Evolutionary conservation across 1,139 yeast species (phyloP).

Genomic region (Blastobotrys aristatus): DNA sequence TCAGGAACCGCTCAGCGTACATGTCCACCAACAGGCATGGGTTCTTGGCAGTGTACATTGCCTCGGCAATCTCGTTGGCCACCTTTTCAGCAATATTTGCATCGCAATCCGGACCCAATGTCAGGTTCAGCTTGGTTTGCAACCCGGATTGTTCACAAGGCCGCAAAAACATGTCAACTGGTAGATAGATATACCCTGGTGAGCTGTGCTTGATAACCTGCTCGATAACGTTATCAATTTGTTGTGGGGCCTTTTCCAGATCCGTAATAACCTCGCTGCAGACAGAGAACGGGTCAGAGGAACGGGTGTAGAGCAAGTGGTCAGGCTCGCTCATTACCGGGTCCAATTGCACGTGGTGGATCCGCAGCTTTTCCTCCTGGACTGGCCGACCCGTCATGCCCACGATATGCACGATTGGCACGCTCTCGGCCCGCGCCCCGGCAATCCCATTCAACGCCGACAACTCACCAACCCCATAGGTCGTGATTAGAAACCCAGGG

Average conservation of each 20-base stretch:
- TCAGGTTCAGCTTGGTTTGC: constrained; percentile 16
- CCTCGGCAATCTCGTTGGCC: constrained; percentile 44
- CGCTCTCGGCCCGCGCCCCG: constrained; percentile 64
- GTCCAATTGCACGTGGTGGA: constrained; percentile 70
- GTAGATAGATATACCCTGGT: constrained; percentile 78
- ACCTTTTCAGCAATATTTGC: constrained; percentile 34
- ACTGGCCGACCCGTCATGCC: constrained; percentile 59
- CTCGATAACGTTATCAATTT: constrained; percentile 60
- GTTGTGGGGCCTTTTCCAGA: constrained; percentile 46
- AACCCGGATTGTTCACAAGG: constrained; percentile 33
- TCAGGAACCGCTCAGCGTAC: constrained; percentile 53
- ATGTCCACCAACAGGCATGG: constrained; percentile 69
- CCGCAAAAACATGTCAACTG: constrained; percentile 58
- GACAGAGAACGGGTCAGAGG: constrained; percentile 57
- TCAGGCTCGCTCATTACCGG: constrained; percentile 41
- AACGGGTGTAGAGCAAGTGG: constrained; percentile 58
- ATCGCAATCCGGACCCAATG: not conserved
- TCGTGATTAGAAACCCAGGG: constrained; percentile 58
- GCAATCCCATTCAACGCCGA: constrained; percentile 64
- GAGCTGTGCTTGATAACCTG: constrained; percentile 53
- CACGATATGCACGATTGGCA: constrained; percentile 60
- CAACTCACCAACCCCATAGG: constrained; percentile 71
- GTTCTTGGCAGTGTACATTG: constrained; percentile 45
- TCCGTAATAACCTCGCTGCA: constrained; percentile 51
- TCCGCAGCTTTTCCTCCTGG: constrained; percentile 36